phyloP scores from a whole-genome alignment of 768 basidiomycete species.

The Trametes cingulata region DNA sequence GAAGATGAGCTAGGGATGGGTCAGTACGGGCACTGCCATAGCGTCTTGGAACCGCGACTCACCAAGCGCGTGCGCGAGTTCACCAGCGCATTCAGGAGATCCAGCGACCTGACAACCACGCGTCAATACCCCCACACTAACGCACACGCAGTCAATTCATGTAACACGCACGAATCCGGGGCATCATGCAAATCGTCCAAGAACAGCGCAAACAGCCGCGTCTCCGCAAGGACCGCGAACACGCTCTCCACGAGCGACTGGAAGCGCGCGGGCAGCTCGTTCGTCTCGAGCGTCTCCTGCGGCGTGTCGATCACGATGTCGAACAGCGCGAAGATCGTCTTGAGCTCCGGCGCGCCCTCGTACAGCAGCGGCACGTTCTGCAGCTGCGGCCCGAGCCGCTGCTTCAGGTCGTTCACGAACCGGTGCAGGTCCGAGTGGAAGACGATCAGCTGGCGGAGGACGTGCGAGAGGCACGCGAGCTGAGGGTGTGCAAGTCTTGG shows the following conservation, averaged over 20 bases:
- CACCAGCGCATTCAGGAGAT: constrained; percentile 62
- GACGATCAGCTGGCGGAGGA: constrained; percentile 72
- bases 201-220: constrained; percentile 68
- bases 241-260: constrained; percentile 71
- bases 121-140: background rate
- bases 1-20: constrained; percentile 53
- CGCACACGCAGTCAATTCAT: background rate
- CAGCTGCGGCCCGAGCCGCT: constrained; percentile 67
- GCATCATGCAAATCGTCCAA: constrained; percentile 77
- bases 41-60: constrained; percentile 11
- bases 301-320: constrained; percentile 52
- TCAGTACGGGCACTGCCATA: background rate
- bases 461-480: constrained; percentile 69
- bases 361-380: constrained; percentile 70
- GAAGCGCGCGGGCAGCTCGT: constrained; percentile 67
- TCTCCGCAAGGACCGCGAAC: constrained; percentile 68
- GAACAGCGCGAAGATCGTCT: constrained; percentile 59
- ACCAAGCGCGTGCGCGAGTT: constrained; percentile 71
- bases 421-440: constrained; percentile 69
- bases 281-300: constrained; percentile 55
- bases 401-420: constrained; percentile 59
- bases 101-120: constrained; percentile 51
- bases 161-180: constrained; percentile 55
- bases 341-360: constrained; percentile 69
- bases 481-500: constrained; percentile 30